phyloP scores from a whole-genome alignment of 2,329 filamentous ascomycete genomes.

The Diaporthe eres region DNA sequence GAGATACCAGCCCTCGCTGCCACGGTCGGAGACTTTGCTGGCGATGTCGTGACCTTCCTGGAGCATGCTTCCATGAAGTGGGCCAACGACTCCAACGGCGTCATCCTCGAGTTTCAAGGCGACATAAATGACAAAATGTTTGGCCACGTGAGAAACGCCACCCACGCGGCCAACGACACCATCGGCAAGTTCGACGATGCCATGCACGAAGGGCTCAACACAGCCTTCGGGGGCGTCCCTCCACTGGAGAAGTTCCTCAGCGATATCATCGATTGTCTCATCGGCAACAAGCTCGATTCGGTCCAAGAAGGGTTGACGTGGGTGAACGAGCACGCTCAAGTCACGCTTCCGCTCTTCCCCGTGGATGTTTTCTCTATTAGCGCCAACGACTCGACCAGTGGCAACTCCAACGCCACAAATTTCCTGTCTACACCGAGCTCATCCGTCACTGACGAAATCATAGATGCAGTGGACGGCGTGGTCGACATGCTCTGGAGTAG shows the following conservation, averaged over 20 bases:
- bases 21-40: conserved; percentile 84
- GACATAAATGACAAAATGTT: conserved; percentile 89
- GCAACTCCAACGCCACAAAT: conserved; percentile 62
- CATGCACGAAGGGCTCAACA: conserved; percentile 81
- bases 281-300: conserved; percentile 86
- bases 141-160: conserved; percentile 88
- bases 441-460: conserved; percentile 85
- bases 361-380: conserved; percentile 89
- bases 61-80: conserved; percentile 81
- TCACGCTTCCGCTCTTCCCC: conserved; percentile 83
- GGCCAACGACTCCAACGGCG: conserved; percentile 82
- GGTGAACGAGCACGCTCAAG: conserved; percentile 88
- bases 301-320: conserved; percentile 93
- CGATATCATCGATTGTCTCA: conserved; percentile 87
- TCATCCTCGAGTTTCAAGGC: conserved; percentile 66
- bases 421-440: conserved; percentile 85
- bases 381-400: conserved; percentile 72
- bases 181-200: conserved; percentile 85
- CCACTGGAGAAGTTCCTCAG: conserved; percentile 76
- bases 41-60: conserved; percentile 80
- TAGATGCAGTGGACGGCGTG: conserved; percentile 79
- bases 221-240: conserved; percentile 74
- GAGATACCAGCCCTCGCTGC: conserved; percentile 81
- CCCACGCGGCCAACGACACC: conserved; percentile 85
- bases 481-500: conserved; percentile 75